These are phyloP conservation scores for Solanum pimpinellifolium DNA, from an alignment of 257 asterid genomes.

Conservation along the genomic window DNA sequence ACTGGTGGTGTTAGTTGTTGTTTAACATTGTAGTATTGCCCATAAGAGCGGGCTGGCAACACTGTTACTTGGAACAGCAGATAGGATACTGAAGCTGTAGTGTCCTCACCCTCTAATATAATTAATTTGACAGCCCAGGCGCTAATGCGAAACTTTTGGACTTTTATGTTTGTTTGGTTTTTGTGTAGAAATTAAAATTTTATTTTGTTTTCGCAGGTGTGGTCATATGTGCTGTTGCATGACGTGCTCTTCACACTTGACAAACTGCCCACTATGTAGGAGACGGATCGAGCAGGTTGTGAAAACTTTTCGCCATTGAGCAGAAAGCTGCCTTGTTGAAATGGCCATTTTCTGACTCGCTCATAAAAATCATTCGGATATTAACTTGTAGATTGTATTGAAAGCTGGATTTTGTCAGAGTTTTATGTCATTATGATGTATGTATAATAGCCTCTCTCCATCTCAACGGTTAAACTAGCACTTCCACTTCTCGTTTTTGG, in stretches of 20 bases:
- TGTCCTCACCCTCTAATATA: neutral
- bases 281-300: slow-evolving; percentile 70
- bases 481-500: neutral
- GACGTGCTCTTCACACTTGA: slow-evolving; percentile 78
- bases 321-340: neutral
- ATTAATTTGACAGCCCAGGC: neutral
- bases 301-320: slow-evolving; percentile 65
- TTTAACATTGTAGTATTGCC: neutral
- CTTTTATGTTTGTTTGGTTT: neutral
- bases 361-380: neutral
- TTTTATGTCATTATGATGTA: neutral
- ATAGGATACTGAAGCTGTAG: neutral
- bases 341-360: neutral
- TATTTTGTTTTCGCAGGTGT: slow-evolving; percentile 45
- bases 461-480: neutral
- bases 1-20: too few relatives aligned
- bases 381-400: neutral
- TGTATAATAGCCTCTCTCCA: neutral
- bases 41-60: neutral
- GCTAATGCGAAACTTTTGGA: neutral
- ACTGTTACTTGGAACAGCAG: neutral
- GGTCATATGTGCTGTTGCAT: slow-evolving; percentile 99
- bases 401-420: neutral
- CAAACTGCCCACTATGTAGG: slow-evolving; percentile 87
- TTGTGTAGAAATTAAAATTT: neutral